Conservation (phyloP, 352 stramenopile genomes). For the Lagenidium sp. region DNA sequence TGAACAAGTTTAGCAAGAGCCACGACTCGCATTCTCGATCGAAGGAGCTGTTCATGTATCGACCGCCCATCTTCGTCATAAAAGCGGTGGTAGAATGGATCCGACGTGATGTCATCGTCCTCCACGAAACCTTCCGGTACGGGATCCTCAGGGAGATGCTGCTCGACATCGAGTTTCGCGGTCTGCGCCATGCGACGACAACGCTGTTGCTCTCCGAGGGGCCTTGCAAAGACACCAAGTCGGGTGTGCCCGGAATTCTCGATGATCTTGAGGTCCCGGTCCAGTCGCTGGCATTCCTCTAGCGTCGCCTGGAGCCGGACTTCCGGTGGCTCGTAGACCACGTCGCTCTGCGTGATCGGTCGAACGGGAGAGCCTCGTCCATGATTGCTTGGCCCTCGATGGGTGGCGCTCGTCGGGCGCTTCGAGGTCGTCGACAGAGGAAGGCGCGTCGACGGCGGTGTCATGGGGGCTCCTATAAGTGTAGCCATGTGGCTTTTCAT, state of each 20-base stretch:
- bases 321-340: slow-evolving; percentile 13
- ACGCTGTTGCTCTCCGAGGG: slow-evolving; percentile 18
- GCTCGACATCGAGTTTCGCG: slow-evolving; percentile 10
- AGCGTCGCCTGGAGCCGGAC: slow-evolving; percentile 15
- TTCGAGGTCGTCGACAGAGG: no score
- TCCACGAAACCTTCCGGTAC: slow-evolving; percentile 16
- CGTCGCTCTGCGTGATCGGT: not conserved
- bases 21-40: slow-evolving; percentile 39
- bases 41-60: slow-evolving; percentile 52
- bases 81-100: slow-evolving; percentile 53
- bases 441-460: no score
- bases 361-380: no score
- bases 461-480: no score
- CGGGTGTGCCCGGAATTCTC: slow-evolving; percentile 49
- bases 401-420: no score
- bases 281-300: slow-evolving; percentile 18
- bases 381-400: no score
- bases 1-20: slow-evolving; percentile 42
- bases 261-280: slow-evolving; percentile 49
- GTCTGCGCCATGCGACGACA: not conserved
- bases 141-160: slow-evolving; percentile 8
- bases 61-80: slow-evolving; percentile 44
- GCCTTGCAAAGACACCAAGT: slow-evolving; percentile 49
- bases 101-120: slow-evolving; percentile 19
- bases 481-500: no score